Conservation (phyloP, 2,329 filamentous ascomycete genomes). For the Chrysosporium keratinophilum region DNA sequence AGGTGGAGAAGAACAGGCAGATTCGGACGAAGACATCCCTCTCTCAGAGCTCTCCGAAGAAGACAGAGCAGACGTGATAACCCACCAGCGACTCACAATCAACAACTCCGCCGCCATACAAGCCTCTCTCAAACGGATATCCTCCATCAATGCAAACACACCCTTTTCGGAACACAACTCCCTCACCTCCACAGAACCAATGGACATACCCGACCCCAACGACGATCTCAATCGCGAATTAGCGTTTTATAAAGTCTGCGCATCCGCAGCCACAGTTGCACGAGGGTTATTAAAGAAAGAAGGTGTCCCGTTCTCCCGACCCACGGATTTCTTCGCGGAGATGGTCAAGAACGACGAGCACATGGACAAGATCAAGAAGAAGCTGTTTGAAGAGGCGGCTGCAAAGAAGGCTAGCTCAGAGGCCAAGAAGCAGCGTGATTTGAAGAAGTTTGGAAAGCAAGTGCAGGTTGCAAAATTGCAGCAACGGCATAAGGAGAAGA, state of each 20-base stretch:
- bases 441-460: constrained; percentile 99
- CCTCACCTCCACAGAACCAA: constrained; percentile 56
- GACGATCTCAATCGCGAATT: constrained; percentile 89
- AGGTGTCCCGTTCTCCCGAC: constrained; percentile 73
- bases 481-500: constrained; percentile 86
- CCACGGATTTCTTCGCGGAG: constrained; percentile 93
- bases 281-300: constrained; percentile 69
- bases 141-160: constrained; percentile 48
- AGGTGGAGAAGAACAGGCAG: constrained; percentile 54
- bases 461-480: constrained; percentile 94
- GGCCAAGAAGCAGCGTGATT: constrained; percentile 79
- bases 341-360: constrained; percentile 98
- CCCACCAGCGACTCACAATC: constrained; percentile 87
- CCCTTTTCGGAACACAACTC: constrained; percentile 78
- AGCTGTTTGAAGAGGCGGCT: constrained; percentile 83
- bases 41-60: constrained; percentile 75
- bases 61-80: constrained; percentile 75
- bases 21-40: constrained; percentile 77
- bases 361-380: constrained; percentile 93
- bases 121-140: constrained; percentile 61
- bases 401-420: constrained; percentile 86
- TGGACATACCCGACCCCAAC: constrained; percentile 69
- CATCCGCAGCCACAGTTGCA: constrained; percentile 64
- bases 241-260: constrained; percentile 82
- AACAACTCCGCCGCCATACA: constrained; percentile 88